Conservation (phyloP, 2,329 filamentous ascomycete genomes). For the Pseudogymnoascus sp. region DNA sequence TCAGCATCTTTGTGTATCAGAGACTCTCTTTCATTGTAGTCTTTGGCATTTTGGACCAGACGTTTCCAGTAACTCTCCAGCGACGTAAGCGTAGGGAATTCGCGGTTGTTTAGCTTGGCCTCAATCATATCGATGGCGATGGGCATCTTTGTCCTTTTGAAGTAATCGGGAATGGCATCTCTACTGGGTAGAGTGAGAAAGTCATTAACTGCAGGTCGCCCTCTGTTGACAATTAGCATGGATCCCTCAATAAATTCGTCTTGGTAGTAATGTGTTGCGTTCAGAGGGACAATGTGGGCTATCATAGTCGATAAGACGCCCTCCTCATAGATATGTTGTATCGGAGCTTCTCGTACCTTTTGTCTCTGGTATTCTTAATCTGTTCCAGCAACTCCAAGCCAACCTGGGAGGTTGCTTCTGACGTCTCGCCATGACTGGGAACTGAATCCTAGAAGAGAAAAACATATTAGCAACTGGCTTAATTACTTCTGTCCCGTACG, state of each 20-base stretch:
- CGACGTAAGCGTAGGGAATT: slow-evolving; percentile 62
- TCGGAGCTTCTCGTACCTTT: slow-evolving; percentile 50
- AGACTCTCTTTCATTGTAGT: slow-evolving; percentile 67
- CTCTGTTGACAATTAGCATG: slow-evolving; percentile 35
- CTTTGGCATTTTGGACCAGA: slow-evolving; percentile 80
- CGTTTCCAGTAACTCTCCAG: slow-evolving; percentile 82
- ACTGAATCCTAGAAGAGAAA: slow-evolving; percentile 19
- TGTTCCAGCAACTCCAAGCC: slow-evolving; percentile 67
- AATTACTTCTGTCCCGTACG: neutral
- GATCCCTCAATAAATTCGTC: neutral
- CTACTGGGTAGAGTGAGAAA: slow-evolving; percentile 65
- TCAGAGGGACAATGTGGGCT: neutral
- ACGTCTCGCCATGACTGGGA: slow-evolving; percentile 41
- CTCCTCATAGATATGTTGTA: neutral
- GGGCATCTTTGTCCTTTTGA: slow-evolving; percentile 65
- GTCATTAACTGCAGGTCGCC: slow-evolving; percentile 62
- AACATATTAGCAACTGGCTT: slow-evolving; percentile 24
- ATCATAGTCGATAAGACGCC: neutral
- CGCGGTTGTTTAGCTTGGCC: slow-evolving; percentile 57
- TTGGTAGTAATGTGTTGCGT: neutral
- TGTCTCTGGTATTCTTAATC: slow-evolving; percentile 69
- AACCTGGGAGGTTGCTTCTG: slow-evolving; percentile 59
- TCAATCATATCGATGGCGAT: slow-evolving; percentile 72
- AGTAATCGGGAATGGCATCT: slow-evolving; percentile 63
- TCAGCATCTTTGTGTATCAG: slow-evolving; percentile 76